These are phyloP conservation scores for Aurifilum marmelostoma DNA, from an alignment of 2,329 filamentous ascomycete species.

Conservation along the genomic window DNA sequence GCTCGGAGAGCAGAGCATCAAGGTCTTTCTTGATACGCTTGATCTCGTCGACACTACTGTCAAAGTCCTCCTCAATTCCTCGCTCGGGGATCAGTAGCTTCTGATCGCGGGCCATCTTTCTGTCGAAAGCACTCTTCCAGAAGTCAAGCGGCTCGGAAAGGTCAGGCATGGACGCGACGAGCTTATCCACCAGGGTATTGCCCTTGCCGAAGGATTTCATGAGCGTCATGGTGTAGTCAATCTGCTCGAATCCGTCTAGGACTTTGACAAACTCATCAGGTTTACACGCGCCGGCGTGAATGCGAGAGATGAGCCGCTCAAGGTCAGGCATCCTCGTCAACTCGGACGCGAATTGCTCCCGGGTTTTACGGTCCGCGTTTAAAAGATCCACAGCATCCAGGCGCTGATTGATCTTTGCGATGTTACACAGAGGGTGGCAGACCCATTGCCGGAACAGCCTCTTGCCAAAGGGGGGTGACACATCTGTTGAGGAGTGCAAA, in stretches of 20 bases:
- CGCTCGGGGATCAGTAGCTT: slow-evolving; percentile 83
- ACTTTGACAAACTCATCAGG: slow-evolving; percentile 92
- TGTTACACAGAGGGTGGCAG: slow-evolving; percentile 89
- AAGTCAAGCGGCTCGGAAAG: slow-evolving; percentile 73
- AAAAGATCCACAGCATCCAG: slow-evolving; percentile 93
- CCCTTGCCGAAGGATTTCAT: slow-evolving; percentile 74
- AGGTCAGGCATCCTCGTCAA: slow-evolving; percentile 92
- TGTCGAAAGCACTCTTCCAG: slow-evolving; percentile 93
- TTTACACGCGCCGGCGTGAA: slow-evolving; percentile 89
- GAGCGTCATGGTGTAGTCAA: slow-evolving; percentile 88
- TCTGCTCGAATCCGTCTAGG: slow-evolving; percentile 95
- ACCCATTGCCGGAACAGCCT: slow-evolving; percentile 96
- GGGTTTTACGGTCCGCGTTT: slow-evolving; percentile 78
- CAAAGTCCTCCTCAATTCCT: slow-evolving; percentile 91
- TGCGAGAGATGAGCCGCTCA: slow-evolving; percentile 88
- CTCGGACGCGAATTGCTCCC: slow-evolving; percentile 86
- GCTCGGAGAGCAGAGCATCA: slow-evolving; percentile 69
- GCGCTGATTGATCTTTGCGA: slow-evolving; percentile 85
- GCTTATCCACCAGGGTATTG: slow-evolving; percentile 80
- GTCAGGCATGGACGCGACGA: slow-evolving; percentile 85
- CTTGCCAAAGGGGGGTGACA: slow-evolving; percentile 95
- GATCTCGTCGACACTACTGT: slow-evolving; percentile 77
- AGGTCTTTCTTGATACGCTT: slow-evolving; percentile 76
- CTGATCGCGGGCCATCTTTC: slow-evolving; percentile 74
- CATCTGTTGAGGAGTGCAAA: slow-evolving; percentile 92